Evolutionary conservation across 805 yeast species (phyloP), one percentile per base, ranked within the genome.

Genomic region (Nakazawaea ishiwadae): DNA sequence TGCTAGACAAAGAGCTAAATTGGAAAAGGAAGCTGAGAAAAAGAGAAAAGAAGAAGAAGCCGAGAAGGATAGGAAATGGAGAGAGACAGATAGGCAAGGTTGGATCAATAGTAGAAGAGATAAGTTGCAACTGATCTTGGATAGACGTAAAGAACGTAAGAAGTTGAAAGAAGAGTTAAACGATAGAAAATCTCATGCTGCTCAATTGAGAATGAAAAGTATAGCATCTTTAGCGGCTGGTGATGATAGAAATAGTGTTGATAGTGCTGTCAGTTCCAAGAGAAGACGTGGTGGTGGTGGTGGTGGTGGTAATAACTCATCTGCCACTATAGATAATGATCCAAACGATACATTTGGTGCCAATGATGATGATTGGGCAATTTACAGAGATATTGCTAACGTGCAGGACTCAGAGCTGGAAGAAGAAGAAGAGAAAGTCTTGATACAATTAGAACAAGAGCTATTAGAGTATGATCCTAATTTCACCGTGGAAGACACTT

Each of bases 311-410:
- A 21, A 20, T 23, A 23, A 23, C 10, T 11, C 69, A 5, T 77
- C 73, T 50, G 77, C 81, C 0, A 78, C 89, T 1, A 82, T 85
- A 26, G 96, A 87, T 54, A 87, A 86, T 50, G 97, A 88, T 58
- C 95, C 95, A 12, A 87, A 80, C 52, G 98, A 91, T 61, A 86
- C 90, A 0, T 90, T 91, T 62, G 98, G 97, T 43, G 90, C 96
- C 2, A 81, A 88, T 54, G 98, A 91, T 56, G 96, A 85, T 42
- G 99, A 93, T 60, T 91, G 97, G 97, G 78, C 84, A 17, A 81
- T 88, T 14, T 91, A 91, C 58, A 75, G 93, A 52, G 93, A 87
- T 54, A 84, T 89, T 43, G 77, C 87, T 15, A 77, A 75, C 48
- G 81, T 71, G 14, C 82, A 81, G 19, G 86, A 89, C 50, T 89